Evolutionary conservation across 2,329 filamentous ascomycete species (phyloP).

Genomic region (Teratosphaeria pseudoeucalypti): DNA sequence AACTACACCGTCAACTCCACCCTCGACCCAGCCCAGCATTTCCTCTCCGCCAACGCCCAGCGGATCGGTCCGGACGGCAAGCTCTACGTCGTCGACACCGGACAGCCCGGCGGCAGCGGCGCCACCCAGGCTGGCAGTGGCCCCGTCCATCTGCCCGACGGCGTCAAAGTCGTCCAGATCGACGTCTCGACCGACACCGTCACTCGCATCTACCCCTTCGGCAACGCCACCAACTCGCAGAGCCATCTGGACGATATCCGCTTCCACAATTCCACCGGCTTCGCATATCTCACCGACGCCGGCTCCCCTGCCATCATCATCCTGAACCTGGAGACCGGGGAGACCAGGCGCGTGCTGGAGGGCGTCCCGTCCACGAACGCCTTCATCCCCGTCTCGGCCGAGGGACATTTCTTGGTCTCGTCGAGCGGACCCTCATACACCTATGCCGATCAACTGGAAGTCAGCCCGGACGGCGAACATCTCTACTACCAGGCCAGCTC

Average conservation of each 20-base stretch:
- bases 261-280: slow-evolving; percentile 20
- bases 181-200: slow-evolving; percentile 27
- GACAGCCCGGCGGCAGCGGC: slow-evolving; percentile 17
- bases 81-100: slow-evolving; percentile 25
- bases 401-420: slow-evolving; percentile 19
- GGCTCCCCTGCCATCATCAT: slow-evolving; percentile 18
- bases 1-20: slow-evolving; percentile 16
- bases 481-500: slow-evolving; percentile 29
- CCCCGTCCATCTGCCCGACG: slow-evolving; percentile 20
- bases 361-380: slow-evolving; percentile 17
- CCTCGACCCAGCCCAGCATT: slow-evolving; percentile 14
- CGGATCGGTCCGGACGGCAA: slow-evolving; percentile 26
- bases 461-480: slow-evolving; percentile 28
- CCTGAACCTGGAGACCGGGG: slow-evolving; percentile 18
- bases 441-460: slow-evolving; percentile 30
- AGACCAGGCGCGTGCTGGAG: slow-evolving; percentile 19
- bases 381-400: slow-evolving; percentile 22
- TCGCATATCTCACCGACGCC: slow-evolving; percentile 23
- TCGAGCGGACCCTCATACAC: slow-evolving; percentile 14
- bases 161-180: slow-evolving; percentile 26
- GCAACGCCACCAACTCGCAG: slow-evolving; percentile 20
- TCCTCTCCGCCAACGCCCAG: slow-evolving; percentile 20
- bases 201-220: slow-evolving; percentile 25
- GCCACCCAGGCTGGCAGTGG: background rate
- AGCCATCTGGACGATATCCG: slow-evolving; percentile 29